phyloP scores from a whole-genome alignment of 257 asterid genomes.

The Solanum ahanhuiri region DNA sequence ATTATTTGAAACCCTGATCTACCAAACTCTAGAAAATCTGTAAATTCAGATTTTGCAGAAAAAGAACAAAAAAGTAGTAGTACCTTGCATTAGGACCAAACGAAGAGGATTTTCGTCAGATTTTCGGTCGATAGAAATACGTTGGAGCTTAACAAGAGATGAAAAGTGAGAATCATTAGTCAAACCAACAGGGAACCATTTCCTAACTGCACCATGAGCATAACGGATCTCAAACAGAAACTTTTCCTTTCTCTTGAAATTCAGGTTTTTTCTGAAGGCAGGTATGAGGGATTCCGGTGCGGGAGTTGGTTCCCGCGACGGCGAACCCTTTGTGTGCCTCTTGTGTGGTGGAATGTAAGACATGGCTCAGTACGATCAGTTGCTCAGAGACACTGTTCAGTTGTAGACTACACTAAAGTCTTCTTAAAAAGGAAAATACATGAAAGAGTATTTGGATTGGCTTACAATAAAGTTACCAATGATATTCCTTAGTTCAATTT shows the following conservation, averaged over 20 bases:
- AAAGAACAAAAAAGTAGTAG: neutral
- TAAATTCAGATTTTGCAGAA: no score
- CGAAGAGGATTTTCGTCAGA: slow-evolving; percentile 15
- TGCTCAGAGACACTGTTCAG: neutral
- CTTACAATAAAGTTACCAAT: neutral
- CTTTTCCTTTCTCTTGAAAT: neutral
- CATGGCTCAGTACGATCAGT: slow-evolving; percentile 4
- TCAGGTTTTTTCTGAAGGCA: neutral
- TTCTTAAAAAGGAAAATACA: neutral
- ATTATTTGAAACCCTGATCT: no score
- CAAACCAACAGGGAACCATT: slow-evolving; percentile 44
- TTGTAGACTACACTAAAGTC: neutral
- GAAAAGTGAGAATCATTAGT: slow-evolving; percentile 15
- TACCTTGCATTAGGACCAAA: slow-evolving; percentile 12
- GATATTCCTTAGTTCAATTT: no score
- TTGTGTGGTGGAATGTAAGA: slow-evolving; percentile 43
- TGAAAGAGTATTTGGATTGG: neutral
- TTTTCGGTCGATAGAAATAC: slow-evolving; percentile 11
- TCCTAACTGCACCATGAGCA: slow-evolving; percentile 16
- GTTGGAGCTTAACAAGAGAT: slow-evolving; percentile 16
- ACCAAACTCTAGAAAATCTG: no score
- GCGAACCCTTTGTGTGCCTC: slow-evolving; percentile 18
- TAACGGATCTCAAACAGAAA: neutral
- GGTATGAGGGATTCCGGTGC: neutral
- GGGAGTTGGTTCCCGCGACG: slow-evolving; percentile 18